These are phyloP conservation scores for Pythium guiyangense DNA, from an alignment of 352 stramenopile species.

Conservation along the genomic window DNA sequence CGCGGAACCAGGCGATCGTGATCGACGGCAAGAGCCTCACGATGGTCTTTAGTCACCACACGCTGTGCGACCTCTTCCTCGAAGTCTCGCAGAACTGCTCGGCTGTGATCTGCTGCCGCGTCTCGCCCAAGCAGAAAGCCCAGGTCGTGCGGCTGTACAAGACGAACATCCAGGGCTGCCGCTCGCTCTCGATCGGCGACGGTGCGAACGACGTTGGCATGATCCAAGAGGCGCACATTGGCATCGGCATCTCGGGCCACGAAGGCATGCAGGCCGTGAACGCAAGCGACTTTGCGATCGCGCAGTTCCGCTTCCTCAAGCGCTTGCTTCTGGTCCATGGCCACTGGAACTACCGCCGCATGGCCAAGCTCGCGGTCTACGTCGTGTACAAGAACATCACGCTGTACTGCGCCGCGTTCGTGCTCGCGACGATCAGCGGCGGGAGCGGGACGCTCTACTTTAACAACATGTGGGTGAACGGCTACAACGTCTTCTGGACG, in stretches of 20 bases:
- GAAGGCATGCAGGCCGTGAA: slow-evolving; percentile 99
- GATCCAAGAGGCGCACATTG: slow-evolving; percentile 99
- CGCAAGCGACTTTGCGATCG: slow-evolving; percentile 96
- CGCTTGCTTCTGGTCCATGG: slow-evolving; percentile 96
- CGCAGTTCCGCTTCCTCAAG: slow-evolving; percentile 97
- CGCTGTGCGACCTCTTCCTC: slow-evolving; percentile 76
- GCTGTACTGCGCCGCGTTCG: slow-evolving; percentile 73
- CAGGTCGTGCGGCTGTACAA: slow-evolving; percentile 87
- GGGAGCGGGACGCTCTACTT: slow-evolving; percentile 79
- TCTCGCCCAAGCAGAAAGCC: slow-evolving; percentile 91
- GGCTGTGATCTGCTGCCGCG: slow-evolving; percentile 88
- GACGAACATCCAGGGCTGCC: slow-evolving; percentile 73
- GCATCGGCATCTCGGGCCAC: slow-evolving; percentile 97
- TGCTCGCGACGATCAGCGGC: slow-evolving; percentile 84
- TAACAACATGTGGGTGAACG: slow-evolving; percentile 90
- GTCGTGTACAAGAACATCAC: slow-evolving; percentile 99
- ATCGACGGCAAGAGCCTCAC: slow-evolving; percentile 70
- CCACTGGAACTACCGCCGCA: slow-evolving; percentile 97
- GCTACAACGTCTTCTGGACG: slow-evolving; percentile 97
- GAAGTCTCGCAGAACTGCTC: slow-evolving; percentile 80
- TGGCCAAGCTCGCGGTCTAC: slow-evolving; percentile 94
- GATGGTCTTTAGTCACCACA: slow-evolving; percentile 73
- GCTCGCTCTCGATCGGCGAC: slow-evolving; percentile 96
- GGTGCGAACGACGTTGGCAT: slow-evolving; percentile 99
- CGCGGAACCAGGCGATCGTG: slow-evolving; percentile 48